Evolutionary conservation across 1,139 yeast species (phyloP), one percentile per base, ranked within the genome.

Genomic region (Saccharomyces uvarum): DNA sequence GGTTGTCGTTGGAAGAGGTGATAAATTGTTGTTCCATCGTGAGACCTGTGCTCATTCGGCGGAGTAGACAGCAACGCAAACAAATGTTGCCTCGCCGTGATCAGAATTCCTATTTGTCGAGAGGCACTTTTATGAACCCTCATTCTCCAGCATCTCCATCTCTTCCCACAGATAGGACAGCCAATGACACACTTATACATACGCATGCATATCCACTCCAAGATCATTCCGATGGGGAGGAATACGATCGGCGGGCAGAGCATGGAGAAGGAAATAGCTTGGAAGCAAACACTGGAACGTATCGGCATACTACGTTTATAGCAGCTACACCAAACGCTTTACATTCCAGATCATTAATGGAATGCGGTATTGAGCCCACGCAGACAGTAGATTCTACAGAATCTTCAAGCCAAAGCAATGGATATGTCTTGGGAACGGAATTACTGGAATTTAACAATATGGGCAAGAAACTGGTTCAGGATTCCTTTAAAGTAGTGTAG

Each of bases 11-110:
- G 13, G 57, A 54, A 21, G 68, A 65, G 48, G 54, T 65, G 9
- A 57, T 54, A 13, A 57, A 62, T 53, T 64, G 68, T 53, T 60
- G 66, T 44, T 59, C 63, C 7, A 60, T 65, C 9, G 63, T 63
- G n/a, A 59, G 68, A 41, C 61, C 66, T 5, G 56, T 64, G 0
- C 50, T 64, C 2, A 57, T 58, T 13, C 59, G 61, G 38, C 57
- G 60, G 49, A 53, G 56, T 50, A 52, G 62, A 47, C 48, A 54
- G 29, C 62, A 58, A 49, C 51, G 52, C 7, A 48, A 52, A 21
- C 47, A 50, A 4, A 48, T 48, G n/a, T 49, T 50, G 47, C 38
- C 53, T 16, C 44, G 47, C 4, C 47, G 32, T 38, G 24, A 38
- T 16, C 44, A 16, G 24, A 9, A 38, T 38, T 38, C 44, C 24